Conservation (phyloP, 208 protist genomes). For the Trypanosoma cruzi region DNA sequence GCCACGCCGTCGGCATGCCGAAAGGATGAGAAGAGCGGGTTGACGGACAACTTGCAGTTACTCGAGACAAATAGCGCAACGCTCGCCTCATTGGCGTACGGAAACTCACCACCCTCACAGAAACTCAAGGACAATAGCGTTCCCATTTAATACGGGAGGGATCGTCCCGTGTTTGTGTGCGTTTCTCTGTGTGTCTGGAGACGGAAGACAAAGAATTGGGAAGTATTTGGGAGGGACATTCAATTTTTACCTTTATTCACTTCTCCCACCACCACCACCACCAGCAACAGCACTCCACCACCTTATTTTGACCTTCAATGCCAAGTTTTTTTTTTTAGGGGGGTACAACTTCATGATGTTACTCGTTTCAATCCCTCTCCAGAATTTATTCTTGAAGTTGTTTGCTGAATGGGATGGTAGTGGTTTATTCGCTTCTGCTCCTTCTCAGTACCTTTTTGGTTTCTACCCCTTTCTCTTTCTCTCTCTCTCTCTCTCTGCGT, state of each 20-base stretch:
- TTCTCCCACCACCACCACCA: no score
- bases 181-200: background rate
- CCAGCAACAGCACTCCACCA: no score
- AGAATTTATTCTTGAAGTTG: no score
- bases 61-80: background rate
- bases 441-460: background rate
- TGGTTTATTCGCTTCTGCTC: background rate
- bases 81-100: background rate
- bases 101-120: background rate
- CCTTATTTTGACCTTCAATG: no score
- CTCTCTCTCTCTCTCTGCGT: background rate
- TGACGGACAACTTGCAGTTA: background rate
- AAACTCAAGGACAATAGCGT: background rate
- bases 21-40: background rate
- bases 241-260: background rate
- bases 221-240: background rate
- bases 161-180: background rate
- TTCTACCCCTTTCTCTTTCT: conserved; percentile 2
- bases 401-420: background rate
- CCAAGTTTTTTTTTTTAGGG: no score
- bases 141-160: background rate
- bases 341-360: no score
- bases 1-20: background rate
- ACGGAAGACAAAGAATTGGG: background rate
- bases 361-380: no score